Conservation (phyloP, 2,329 filamentous ascomycete species). For the Shiraia bambusicola region DNA sequence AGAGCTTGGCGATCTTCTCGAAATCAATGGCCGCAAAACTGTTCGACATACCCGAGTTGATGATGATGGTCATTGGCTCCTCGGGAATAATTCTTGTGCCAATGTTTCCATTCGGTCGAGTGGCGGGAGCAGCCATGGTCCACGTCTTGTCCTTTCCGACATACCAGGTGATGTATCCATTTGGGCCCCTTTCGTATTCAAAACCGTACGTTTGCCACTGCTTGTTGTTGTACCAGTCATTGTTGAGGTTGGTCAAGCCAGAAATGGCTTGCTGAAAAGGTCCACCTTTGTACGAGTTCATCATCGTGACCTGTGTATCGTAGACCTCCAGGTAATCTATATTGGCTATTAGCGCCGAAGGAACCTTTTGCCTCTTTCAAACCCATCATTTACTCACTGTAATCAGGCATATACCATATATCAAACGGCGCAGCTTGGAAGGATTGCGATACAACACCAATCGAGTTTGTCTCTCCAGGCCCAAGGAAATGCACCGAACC, state of each 20-base stretch:
- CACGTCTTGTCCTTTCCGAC: constrained; percentile 66
- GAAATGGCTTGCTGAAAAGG: constrained; percentile 59
- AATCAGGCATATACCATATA: constrained; percentile 66
- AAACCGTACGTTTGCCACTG: constrained; percentile 59
- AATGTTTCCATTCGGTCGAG: constrained; percentile 70
- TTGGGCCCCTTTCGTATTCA: constrained; percentile 57
- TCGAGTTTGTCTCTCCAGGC: constrained; percentile 50
- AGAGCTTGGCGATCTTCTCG: constrained; percentile 52
- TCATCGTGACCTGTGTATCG: constrained; percentile 54
- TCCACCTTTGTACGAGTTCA: constrained; percentile 58
- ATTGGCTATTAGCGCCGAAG: constrained; percentile 16
- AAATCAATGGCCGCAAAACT: constrained; percentile 65
- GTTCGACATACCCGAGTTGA: constrained; percentile 71
- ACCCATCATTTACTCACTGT: constrained; percentile 41
- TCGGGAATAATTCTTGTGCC: constrained; percentile 65
- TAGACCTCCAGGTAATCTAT: constrained; percentile 66
- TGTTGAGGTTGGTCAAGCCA: constrained; percentile 57
- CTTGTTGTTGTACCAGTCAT: constrained; percentile 59
- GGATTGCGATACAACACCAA: constrained; percentile 66
- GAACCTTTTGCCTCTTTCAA: too few relatives aligned
- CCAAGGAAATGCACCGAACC: constrained; percentile 61
- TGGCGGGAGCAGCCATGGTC: constrained; percentile 60
- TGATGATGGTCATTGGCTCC: constrained; percentile 67
- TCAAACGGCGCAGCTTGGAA: constrained; percentile 71
- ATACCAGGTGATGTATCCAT: constrained; percentile 68